Base-by-base conservation (phyloP, 1,139 yeast genomes). In the Kurtzmaniella quercitrusa region DNA sequence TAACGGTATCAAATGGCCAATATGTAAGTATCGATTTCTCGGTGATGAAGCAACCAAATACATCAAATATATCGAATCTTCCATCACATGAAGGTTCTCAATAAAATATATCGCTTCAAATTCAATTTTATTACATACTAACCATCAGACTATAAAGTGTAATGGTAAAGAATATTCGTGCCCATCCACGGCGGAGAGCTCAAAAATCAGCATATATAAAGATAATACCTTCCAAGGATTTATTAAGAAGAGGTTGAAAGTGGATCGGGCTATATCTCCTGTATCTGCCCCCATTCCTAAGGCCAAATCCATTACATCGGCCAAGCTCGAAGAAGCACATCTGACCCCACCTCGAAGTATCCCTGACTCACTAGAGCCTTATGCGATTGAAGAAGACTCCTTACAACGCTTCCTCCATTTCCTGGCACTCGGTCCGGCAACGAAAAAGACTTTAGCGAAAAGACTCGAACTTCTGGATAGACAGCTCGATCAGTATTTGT, bases 371-470 rank as follows among this genome's bases (percentile, higher is more conserved):
- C 15, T 30, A 14, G 34, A 30, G 8, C 34, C 34, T 12, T 30
- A 30, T 30, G 18, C 37, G 21, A 34, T 33, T 26, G 15, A 14
- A 38, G 39, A 51, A 9, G 55, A 47, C n/a, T 42, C 56, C 6
- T 26, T 51, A 11, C 38, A 45, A 39, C 69, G 68, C 46, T 64
- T 71, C 44, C 47, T 69, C 17, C 57, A 62, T 40, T 57, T 65
- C 45, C 39, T 68, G 42, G 71, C 76, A 15, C 56, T 71, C 39
- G 77, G 76, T 8, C 77, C 77, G 8, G 57, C 60, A 32, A 52
- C 68, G 8, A 51, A 47, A 38, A 42, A 49, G 2, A 43, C 44
- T 28, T 45, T 60, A 15, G 38, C 44, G 14, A 44, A 39, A 34
- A 40, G 50, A 19, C 46, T 61, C 18, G 43, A 47, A 12, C 42